Evolutionary conservation across 2,329 filamentous ascomycete species (phyloP).

Genomic region (Talaromyces sp.): DNA sequence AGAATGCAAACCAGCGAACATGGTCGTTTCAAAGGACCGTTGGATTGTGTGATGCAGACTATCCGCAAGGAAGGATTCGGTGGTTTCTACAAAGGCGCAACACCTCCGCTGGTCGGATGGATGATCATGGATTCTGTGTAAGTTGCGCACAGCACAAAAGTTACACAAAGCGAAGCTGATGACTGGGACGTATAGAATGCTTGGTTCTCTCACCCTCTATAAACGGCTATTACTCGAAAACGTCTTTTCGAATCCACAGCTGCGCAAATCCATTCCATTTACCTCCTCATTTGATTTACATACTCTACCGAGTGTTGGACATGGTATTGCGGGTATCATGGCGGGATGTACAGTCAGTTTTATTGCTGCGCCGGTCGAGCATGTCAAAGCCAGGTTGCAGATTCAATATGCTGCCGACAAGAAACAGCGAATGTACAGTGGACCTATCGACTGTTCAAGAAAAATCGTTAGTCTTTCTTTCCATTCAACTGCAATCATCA

Average conservation of each 20-base stretch:
- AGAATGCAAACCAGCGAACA: constrained; percentile 81
- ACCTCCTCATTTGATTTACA: constrained; percentile 34
- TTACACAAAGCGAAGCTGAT: background rate
- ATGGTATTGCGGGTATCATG: constrained; percentile 82
- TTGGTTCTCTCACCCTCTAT: constrained; percentile 88
- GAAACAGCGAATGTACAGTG: constrained; percentile 72
- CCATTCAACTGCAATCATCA: background rate
- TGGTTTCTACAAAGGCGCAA: constrained; percentile 91
- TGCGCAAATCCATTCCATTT: constrained; percentile 38
- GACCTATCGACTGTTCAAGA: constrained; percentile 76
- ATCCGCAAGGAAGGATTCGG: constrained; percentile 77
- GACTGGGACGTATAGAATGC: constrained; percentile 58
- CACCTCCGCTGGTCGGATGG: constrained; percentile 90
- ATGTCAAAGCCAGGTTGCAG: constrained; percentile 90
- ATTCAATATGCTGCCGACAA: constrained; percentile 86
- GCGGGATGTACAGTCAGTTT: constrained; percentile 89
- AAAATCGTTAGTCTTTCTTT: constrained; percentile 50
- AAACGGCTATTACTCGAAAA: constrained; percentile 77
- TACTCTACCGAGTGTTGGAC: constrained; percentile 70
- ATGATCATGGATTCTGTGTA: constrained; percentile 90
- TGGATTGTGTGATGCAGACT: constrained; percentile 82
- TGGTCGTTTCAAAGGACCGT: constrained; percentile 75
- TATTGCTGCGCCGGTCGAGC: constrained; percentile 89
- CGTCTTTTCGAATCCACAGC: constrained; percentile 61
- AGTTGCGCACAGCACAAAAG: background rate